These are phyloP conservation scores for Paecilomyces sp. DNA, from an alignment of 2,329 filamentous ascomycete genomes.

Conservation along the genomic window DNA sequence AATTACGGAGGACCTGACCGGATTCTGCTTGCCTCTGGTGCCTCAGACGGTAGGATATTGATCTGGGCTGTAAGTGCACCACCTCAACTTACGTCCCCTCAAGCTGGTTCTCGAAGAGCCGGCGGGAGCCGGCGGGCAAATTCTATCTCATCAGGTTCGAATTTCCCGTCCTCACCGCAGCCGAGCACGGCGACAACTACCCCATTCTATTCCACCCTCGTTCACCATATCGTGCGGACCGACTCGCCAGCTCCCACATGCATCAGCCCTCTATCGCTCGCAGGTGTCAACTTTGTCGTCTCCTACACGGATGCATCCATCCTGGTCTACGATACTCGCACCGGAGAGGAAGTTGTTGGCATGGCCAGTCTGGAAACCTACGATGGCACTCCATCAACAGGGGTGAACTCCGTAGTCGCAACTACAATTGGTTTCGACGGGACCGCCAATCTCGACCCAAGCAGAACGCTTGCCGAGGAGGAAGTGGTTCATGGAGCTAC, in stretches of 20 bases:
- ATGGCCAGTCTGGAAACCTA: conserved; percentile 96
- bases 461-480: conserved; percentile 58
- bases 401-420: conserved; percentile 85
- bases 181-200: conserved; percentile 78
- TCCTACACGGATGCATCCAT: conserved; percentile 87
- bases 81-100: conserved; percentile 75
- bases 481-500: conserved; percentile 77
- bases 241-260: conserved; percentile 74
- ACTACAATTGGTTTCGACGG: conserved; percentile 75
- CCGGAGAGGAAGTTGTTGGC: conserved; percentile 80
- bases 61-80: conserved; percentile 93
- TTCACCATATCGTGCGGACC: conserved; percentile 73
- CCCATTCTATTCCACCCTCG: conserved; percentile 78
- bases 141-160: conserved; percentile 89
- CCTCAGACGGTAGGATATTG: conserved; percentile 83
- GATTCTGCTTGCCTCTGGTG: conserved; percentile 83
- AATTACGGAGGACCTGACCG: conserved; percentile 75
- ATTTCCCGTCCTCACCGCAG: conserved; percentile 83
- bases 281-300: conserved; percentile 85
- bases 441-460: conserved; percentile 52
- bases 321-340: conserved; percentile 84
- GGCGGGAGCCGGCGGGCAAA: conserved; percentile 78
- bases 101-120: conserved; percentile 62
- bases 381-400: conserved; percentile 72
- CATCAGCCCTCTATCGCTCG: conserved; percentile 78